Conservation (phyloP, 2,329 filamentous ascomycete species). For the Alternaria consortialis region DNA sequence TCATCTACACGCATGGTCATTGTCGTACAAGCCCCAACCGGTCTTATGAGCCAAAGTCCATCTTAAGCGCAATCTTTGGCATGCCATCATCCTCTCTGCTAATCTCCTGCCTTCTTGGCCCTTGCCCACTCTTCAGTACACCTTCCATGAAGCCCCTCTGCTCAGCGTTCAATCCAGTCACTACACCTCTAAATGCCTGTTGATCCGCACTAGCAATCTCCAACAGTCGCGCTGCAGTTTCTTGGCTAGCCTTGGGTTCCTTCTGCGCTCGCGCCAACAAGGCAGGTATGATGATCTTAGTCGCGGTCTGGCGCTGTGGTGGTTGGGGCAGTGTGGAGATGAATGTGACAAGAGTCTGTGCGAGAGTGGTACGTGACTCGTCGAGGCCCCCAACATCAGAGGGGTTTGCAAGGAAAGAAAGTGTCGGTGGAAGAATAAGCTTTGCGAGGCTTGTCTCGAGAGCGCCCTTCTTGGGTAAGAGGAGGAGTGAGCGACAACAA, state of each 20-base stretch:
- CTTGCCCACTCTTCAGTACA: slow-evolving; percentile 71
- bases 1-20: neutral
- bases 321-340: slow-evolving; percentile 57
- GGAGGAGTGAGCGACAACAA: slow-evolving; percentile 84
- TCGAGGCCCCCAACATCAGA: slow-evolving; percentile 79
- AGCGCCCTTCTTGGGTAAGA: slow-evolving; percentile 63
- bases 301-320: slow-evolving; percentile 61
- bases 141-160: slow-evolving; percentile 83
- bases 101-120: slow-evolving; percentile 56
- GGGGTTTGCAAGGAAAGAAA: slow-evolving; percentile 75
- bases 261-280: slow-evolving; percentile 76
- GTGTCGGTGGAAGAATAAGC: slow-evolving; percentile 76
- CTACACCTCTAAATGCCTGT: slow-evolving; percentile 74
- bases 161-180: slow-evolving; percentile 73
- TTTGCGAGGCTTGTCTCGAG: slow-evolving; percentile 70
- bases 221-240: slow-evolving; percentile 79
- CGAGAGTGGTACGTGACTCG: slow-evolving; percentile 73
- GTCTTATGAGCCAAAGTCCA: slow-evolving; percentile 73
- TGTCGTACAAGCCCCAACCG: neutral
- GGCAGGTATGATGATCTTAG: slow-evolving; percentile 79
- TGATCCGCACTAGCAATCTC: slow-evolving; percentile 83
- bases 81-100: slow-evolving; percentile 63
- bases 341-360: slow-evolving; percentile 79
- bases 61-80: slow-evolving; percentile 92
- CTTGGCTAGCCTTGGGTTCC: slow-evolving; percentile 65